Conservation (phyloP, 2,329 filamentous ascomycete species). For the Trichoderma brevicompactum region DNA sequence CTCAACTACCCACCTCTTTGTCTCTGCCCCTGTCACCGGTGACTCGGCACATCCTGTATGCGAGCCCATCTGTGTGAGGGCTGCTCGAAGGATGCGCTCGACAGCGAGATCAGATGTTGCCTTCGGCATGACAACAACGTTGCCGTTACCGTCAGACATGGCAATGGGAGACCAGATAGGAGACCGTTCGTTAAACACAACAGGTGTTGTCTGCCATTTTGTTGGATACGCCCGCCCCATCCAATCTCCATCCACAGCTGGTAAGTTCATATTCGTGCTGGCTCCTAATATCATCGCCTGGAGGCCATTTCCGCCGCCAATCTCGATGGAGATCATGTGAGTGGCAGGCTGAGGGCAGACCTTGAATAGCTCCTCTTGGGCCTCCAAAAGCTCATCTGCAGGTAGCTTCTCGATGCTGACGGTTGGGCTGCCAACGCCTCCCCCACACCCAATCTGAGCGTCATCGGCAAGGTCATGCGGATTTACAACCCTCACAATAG, state of each 20-base stretch:
- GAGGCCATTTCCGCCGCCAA: conserved; percentile 69
- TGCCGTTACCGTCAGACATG: conserved; percentile 58
- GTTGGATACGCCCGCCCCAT: conserved; percentile 62
- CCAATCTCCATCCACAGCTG: conserved; percentile 59
- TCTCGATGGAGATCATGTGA: conserved; percentile 65
- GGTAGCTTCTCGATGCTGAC: conserved; percentile 64
- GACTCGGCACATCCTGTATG: conserved; percentile 54
- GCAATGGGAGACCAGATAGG: conserved; percentile 52
- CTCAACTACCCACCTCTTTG: conserved; percentile 55
- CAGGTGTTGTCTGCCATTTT: conserved; percentile 59
- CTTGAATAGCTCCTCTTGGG: conserved; percentile 58
- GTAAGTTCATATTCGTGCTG: conserved; percentile 55
- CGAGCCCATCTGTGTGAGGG: conserved; percentile 60
- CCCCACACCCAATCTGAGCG: conserved; percentile 59
- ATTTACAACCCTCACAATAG: conserved; percentile 56
- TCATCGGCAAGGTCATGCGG: conserved; percentile 55
- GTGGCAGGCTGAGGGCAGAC: conserved; percentile 53
- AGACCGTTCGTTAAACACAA: conserved; percentile 54
- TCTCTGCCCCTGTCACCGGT: conserved; percentile 55
- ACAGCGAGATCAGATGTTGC: conserved; percentile 52
- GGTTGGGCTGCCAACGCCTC: conserved; percentile 62
- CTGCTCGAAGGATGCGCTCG: conserved; percentile 56
- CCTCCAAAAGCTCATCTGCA: conserved; percentile 59
- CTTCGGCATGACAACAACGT: conserved; percentile 54
- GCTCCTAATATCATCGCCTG: conserved; percentile 62